phyloP scores from a whole-genome alignment of 2,329 filamentous ascomycete species.

The Penicillium sp. region DNA sequence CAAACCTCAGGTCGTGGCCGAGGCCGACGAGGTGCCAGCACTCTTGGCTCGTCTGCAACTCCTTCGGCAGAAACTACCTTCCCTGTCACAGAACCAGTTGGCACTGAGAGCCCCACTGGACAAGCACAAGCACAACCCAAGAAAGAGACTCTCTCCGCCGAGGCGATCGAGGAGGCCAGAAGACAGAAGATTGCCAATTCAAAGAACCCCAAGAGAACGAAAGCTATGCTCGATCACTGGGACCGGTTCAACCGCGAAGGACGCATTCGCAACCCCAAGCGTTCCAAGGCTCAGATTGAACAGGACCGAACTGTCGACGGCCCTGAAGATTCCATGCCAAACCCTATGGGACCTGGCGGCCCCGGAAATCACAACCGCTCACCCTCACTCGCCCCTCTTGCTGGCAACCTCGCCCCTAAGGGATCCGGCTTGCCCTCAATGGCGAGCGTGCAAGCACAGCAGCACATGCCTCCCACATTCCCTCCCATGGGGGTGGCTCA shows the following conservation, averaged over 20 bases:
- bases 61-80: slow-evolving; percentile 15
- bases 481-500: slow-evolving; percentile 20
- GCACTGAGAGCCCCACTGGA: slow-evolving; percentile 9
- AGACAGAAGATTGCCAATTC: slow-evolving; percentile 44
- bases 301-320: slow-evolving; percentile 36
- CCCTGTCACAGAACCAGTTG: slow-evolving; percentile 16
- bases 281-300: slow-evolving; percentile 47
- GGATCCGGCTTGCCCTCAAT: slow-evolving; percentile 19
- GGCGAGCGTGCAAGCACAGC: slow-evolving; percentile 15
- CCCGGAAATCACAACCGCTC: slow-evolving; percentile 29
- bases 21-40: slow-evolving; percentile 24
- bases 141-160: slow-evolving; percentile 21
- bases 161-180: slow-evolving; percentile 34
- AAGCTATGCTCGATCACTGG: slow-evolving; percentile 50
- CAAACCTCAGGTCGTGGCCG: slow-evolving; percentile 23
- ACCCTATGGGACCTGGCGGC: slow-evolving; percentile 9
- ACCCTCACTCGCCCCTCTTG: slow-evolving; percentile 21
- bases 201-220: slow-evolving; percentile 47
- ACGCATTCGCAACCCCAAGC: slow-evolving; percentile 46
- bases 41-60: slow-evolving; percentile 5
- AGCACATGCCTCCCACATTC: slow-evolving; percentile 18
- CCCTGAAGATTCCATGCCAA: slow-evolving; percentile 29
- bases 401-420: slow-evolving; percentile 24
- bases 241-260: slow-evolving; percentile 46
- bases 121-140: slow-evolving; percentile 12